Conservation (phyloP, 1,284 basidiomycete genomes). For the Moesziomyces parantarcticus region DNA sequence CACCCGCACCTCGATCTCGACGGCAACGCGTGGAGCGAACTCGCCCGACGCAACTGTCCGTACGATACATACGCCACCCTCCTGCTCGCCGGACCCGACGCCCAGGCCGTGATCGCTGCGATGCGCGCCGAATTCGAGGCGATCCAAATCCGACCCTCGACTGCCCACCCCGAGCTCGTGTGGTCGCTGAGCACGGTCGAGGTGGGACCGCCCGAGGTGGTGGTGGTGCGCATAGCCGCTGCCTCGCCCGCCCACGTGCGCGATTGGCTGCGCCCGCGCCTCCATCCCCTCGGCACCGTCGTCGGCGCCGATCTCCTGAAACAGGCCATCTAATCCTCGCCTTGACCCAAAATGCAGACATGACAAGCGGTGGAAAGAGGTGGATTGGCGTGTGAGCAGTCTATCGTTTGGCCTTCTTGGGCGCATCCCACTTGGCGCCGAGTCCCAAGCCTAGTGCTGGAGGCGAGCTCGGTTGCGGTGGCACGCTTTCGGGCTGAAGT, state of each 20-base stretch:
- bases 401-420: not conserved
- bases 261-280: constrained; percentile 74
- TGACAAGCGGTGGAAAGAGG: not conserved
- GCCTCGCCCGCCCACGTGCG: constrained; percentile 78
- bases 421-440: constrained; percentile 23
- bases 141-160: constrained; percentile 74
- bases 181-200: constrained; percentile 77
- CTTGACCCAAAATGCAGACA: no score
- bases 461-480: not conserved
- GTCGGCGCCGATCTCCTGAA: constrained; percentile 57
- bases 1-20: constrained; percentile 10
- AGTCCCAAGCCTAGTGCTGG: constrained; percentile 14
- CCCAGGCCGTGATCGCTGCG: constrained; percentile 70
- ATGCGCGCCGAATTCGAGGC: constrained; percentile 72
- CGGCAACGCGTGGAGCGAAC: constrained; percentile 35
- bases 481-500: not conserved
- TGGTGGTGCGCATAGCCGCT: constrained; percentile 79
- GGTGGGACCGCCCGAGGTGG: constrained; percentile 67
- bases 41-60: constrained; percentile 76
- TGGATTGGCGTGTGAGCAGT: not conserved
- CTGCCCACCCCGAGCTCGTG: constrained; percentile 73
- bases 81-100: constrained; percentile 77
- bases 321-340: constrained; percentile 42
- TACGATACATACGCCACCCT: constrained; percentile 87
- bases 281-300: constrained; percentile 71